Evolutionary conservation across 2,329 filamentous ascomycete genomes (phyloP), one percentile per base, ranked within the genome.

Genomic region (Pezicula radicicola): DNA sequence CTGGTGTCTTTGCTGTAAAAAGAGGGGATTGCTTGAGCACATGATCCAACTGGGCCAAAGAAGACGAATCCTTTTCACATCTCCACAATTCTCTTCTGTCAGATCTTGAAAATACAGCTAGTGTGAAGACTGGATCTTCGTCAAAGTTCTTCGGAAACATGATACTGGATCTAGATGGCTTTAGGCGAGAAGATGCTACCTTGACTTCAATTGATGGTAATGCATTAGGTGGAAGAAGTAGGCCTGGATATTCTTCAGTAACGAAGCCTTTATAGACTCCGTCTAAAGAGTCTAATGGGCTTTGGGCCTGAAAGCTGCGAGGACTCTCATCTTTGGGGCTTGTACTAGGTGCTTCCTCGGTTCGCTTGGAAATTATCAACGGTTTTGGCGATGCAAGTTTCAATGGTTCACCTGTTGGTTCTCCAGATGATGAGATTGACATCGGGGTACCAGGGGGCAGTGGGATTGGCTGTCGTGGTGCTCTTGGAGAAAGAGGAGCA

Each of bases 151-250:
- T 93, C 10, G 91, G 75, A 2, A 85, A 89, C 63, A 96, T 75
- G 60, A 94, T 81, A 66, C 92, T 97, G 36, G 91, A 85, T 57
- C 93, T 80, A 0, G 93, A 96, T 13, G 93, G 94, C 65, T 90
- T 91, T 76, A 99, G 85, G n/a, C 94, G 85, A 19, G 94, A 97
- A 4, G 94, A 97, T 3, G 91, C 90, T 4, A 97, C 93, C 66
- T 83, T 89, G 45, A 97, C 85, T 57, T 88, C 83, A 51, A 99
- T 87, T 1, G 89, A 90, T 3, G 90, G 88, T 7, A 99, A 76
- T 6, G 92, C 91, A 66, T 96, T 95, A 0, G 94, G 93, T 9
- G 91, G 85, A 2, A 99, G 76, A 19, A 97, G 73, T 7, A 97
- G 78, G 56, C 90, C 88, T 1, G 93, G 91, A 66, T 91, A 93